Conservation (phyloP, 164 flowering plant genomes). For the Saururus chinensis region DNA sequence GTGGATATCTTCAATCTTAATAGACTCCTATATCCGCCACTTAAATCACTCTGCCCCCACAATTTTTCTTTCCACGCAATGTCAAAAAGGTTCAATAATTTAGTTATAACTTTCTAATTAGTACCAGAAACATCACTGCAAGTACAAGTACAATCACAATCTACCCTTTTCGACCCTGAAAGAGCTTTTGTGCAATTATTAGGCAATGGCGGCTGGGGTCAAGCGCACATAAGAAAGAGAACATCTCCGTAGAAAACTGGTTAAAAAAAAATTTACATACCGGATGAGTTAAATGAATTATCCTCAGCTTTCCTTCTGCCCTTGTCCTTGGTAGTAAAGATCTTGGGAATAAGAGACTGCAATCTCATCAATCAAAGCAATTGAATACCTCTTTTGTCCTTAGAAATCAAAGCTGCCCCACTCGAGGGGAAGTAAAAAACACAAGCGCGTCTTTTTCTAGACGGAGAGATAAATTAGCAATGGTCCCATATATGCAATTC, state of each 20-base stretch:
- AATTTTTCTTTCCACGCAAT: too few relatives aligned
- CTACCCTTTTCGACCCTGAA: too few relatives aligned
- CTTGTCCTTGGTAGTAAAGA: slow-evolving; percentile 10
- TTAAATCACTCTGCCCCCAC: too few relatives aligned
- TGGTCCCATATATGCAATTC: not conserved
- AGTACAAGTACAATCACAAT: too few relatives aligned
- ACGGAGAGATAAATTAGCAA: not conserved
- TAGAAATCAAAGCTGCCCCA: not conserved
- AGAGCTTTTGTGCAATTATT: too few relatives aligned
- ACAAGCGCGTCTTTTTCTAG: not conserved
- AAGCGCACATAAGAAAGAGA: too few relatives aligned
- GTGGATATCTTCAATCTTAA: not conserved
- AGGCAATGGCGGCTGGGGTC: too few relatives aligned
- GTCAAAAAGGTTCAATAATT: too few relatives aligned
- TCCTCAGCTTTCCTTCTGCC: slow-evolving; percentile 5
- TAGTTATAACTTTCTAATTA: too few relatives aligned
- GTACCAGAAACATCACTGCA: too few relatives aligned
- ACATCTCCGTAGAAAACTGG: not conserved
- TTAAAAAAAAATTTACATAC: slow-evolving; percentile 6
- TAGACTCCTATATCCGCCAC: not conserved
- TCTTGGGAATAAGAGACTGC: slow-evolving; percentile 16
- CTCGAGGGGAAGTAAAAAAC: not conserved
- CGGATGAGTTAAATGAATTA: slow-evolving; percentile 9
- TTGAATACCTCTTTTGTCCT: not conserved
- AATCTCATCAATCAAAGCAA: slow-evolving; percentile 4